phyloP scores from a whole-genome alignment of 2,329 filamentous ascomycete species.

The Fusarium scirpi region DNA sequence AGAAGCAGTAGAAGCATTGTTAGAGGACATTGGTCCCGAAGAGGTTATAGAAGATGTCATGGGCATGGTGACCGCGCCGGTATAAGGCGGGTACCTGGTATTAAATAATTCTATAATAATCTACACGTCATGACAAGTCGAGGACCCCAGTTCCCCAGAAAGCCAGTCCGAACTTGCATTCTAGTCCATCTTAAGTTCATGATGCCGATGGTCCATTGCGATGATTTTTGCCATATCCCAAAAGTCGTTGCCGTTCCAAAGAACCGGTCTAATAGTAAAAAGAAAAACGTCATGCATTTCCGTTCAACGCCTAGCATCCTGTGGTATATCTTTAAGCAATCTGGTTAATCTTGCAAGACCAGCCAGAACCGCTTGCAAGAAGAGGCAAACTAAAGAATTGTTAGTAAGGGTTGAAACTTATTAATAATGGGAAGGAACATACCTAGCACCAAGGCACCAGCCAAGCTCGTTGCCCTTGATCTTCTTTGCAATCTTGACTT shows the following conservation, averaged over 20 bases:
- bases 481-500: conserved; percentile 99
- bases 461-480: conserved; percentile 97
- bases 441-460: conserved; percentile 98
- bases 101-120: conserved; percentile 49
- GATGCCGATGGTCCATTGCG: conserved; percentile 27
- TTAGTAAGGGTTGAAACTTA: conserved; percentile 29
- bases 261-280: conserved; percentile 38
- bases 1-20: conserved; percentile 72
- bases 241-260: conserved; percentile 41
- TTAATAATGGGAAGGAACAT: conserved; percentile 51
- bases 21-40: conserved; percentile 72
- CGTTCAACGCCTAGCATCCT: conserved; percentile 43
- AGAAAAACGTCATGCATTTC: conserved; percentile 39
- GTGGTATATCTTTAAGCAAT: conserved; percentile 63
- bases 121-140: conserved; percentile 39
- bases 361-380: conserved; percentile 83
- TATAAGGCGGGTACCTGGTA: conserved; percentile 46
- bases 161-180: conserved; percentile 32
- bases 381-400: conserved; percentile 76
- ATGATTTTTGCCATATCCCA: conserved; percentile 42
- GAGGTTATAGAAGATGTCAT: conserved; percentile 75
- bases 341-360: conserved; percentile 88
- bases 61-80: conserved; percentile 66
- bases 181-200: conserved; percentile 36
- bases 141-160: conserved; percentile 37